Percentiles rank a stretch among this genome's conserved stretches.
phyloP scores from a whole-genome alignment of 2,329 filamentous ascomycete species.

The Escovopsis sp. region DNA sequence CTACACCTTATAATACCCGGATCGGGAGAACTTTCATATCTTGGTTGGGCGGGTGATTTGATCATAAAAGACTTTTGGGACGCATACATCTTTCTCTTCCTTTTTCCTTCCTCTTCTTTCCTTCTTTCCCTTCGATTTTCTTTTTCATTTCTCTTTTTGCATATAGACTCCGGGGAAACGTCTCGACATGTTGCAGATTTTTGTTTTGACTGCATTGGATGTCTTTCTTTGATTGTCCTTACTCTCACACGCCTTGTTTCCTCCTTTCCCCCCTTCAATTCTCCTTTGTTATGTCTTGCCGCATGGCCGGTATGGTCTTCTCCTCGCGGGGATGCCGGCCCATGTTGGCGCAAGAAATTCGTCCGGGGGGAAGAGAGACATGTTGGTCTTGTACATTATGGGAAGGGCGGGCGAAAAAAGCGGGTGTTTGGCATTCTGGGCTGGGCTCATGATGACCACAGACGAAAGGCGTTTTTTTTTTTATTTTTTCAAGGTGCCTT shows the following conservation, averaged over 20 bases:
- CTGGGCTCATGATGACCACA: conserved; percentile 16
- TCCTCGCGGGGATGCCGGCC: conserved; percentile 4
- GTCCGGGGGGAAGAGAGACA: conserved; percentile 1
- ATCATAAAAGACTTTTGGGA: too few relatives aligned
- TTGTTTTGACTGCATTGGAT: conserved; percentile 4
- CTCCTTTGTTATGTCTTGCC: not conserved
- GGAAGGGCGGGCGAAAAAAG: conserved; percentile 1
- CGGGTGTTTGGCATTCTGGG: conserved; percentile 12
- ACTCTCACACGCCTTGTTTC: conserved; percentile 5
- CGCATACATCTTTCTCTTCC: too few relatives aligned
- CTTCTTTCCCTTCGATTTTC: conserved; percentile 4
- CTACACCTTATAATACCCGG: too few relatives aligned
- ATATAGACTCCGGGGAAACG: conserved; percentile 6
- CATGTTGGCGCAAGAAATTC: conserved; percentile 1
- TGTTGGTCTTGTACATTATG: conserved; percentile 2
- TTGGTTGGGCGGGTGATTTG: conserved; percentile 1
- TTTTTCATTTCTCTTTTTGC: conserved; percentile 6
- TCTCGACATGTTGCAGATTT: not conserved
- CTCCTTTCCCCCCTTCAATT: not conserved
- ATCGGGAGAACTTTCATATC: too few relatives aligned
- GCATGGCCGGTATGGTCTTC: conserved; percentile 1
- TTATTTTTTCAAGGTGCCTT: conserved; percentile 1
- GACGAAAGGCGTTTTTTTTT: too few relatives aligned
- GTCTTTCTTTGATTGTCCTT: not conserved
- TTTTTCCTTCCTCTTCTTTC: not conserved